Evolutionary conservation across 371 early-diverging fungal genomes (phyloP).

Genomic region (Thermomucor indicae-seudaticae): DNA sequence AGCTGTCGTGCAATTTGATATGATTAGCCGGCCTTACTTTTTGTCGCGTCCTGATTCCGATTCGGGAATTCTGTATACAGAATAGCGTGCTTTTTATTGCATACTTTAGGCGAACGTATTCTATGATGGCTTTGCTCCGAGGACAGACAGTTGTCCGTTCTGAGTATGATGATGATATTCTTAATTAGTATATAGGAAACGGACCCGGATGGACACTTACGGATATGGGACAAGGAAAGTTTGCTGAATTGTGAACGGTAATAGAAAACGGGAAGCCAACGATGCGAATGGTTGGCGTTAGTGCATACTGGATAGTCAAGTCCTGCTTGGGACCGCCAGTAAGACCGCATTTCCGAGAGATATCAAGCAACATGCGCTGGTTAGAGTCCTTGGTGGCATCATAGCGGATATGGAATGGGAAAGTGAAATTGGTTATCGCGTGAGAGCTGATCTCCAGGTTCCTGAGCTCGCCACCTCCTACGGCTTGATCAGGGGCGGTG

Average conservation of each 20-base stretch:
- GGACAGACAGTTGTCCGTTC: too few relatives aligned
- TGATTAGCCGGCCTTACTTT: too few relatives aligned
- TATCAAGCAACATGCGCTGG: constrained; percentile 27
- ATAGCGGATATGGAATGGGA: constrained; percentile 33
- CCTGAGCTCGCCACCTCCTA: constrained; percentile 35
- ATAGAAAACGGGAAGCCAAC: constrained; percentile 15
- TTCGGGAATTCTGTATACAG: too few relatives aligned
- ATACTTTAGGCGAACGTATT: too few relatives aligned
- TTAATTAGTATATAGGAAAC: too few relatives aligned
- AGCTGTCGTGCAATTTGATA: too few relatives aligned
- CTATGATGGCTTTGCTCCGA: too few relatives aligned
- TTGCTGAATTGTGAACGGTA: constrained; percentile 8
- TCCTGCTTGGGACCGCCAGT: constrained; percentile 14
- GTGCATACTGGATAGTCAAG: constrained; percentile 12
- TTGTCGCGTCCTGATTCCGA: too few relatives aligned
- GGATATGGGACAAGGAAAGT: constrained; percentile 16
- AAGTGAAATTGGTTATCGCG: constrained; percentile 25
- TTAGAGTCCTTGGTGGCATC: constrained; percentile 20
- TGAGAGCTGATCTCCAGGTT: constrained; percentile 22
- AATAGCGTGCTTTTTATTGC: too few relatives aligned
- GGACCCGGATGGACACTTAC: constrained; percentile 8
- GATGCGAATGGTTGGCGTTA: constrained; percentile 16
- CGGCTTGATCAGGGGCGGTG: constrained; percentile 11
- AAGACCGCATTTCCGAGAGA: constrained; percentile 33
- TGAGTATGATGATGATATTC: neutral